Conservation (phyloP, 176 grass and related monocot species). For the Oryza meyeriana region DNA sequence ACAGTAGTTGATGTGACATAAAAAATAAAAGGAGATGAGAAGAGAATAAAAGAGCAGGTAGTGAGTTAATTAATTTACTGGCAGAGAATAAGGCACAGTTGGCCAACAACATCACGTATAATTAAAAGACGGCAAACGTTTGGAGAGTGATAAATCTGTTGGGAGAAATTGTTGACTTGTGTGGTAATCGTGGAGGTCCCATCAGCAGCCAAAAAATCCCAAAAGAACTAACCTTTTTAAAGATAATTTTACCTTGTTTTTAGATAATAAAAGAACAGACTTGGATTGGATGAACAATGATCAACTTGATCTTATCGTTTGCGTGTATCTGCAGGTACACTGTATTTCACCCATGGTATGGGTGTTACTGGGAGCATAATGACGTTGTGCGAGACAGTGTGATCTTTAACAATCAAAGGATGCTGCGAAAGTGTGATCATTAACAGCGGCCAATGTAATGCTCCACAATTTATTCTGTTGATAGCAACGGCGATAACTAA, state of each 20-base stretch:
- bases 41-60: neutral
- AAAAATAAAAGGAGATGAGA: neutral
- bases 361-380: neutral
- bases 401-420: neutral
- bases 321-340: neutral
- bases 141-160: neutral
- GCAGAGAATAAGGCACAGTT: neutral
- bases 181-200: neutral
- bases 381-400: neutral
- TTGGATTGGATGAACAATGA: neutral
- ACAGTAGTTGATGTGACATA: neutral
- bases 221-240: neutral
- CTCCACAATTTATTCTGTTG: neutral
- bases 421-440: neutral
- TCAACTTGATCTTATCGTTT: constrained; percentile 1
- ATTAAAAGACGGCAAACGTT: neutral
- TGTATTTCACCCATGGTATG: neutral
- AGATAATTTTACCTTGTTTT: neutral
- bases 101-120: constrained; percentile 8
- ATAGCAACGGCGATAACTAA: neutral
- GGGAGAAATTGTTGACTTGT: constrained; percentile 1
- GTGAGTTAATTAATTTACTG: neutral
- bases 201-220: neutral
- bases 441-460: neutral
- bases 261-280: neutral